Conservation (phyloP, 306 rosid genomes). For the Albizia julibrissin region DNA sequence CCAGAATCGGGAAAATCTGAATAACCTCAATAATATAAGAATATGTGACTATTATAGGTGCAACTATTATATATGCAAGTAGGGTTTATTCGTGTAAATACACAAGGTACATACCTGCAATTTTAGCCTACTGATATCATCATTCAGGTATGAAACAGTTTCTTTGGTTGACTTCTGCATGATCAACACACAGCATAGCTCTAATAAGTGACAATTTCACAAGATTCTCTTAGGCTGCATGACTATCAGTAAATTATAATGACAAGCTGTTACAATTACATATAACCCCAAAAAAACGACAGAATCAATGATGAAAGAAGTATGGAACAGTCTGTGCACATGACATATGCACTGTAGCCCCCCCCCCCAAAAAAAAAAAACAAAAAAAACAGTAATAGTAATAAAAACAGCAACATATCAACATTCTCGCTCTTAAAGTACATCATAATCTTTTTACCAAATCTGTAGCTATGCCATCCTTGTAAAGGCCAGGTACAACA, state of each 20-base stretch:
- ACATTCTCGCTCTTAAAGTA: background rate
- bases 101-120: conserved; percentile 60
- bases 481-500: background rate
- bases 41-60: background rate
- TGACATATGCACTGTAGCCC: background rate
- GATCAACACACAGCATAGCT: conserved; percentile 35
- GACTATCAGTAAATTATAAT: background rate
- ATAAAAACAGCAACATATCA: background rate
- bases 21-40: conserved; percentile 4
- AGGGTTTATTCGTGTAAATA: conserved; percentile 15
- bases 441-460: background rate
- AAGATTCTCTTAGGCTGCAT: conserved; percentile 11
- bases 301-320: background rate
- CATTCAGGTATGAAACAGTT: conserved; percentile 47
- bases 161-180: conserved; percentile 62
- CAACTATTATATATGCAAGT: background rate
- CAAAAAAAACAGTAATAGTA: too few species aligned
- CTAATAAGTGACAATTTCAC: conserved; percentile 29
- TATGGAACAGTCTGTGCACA: background rate
- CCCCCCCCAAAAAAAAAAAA: too few species aligned
- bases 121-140: conserved; percentile 47
- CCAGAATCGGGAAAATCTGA: background rate
- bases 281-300: background rate
- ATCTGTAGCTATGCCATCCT: background rate
- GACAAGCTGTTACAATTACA: conserved; percentile 13